Evolutionary conservation across 2,329 filamentous ascomycete genomes (phyloP).

Genomic region (Akanthomyces dipterigenus): DNA sequence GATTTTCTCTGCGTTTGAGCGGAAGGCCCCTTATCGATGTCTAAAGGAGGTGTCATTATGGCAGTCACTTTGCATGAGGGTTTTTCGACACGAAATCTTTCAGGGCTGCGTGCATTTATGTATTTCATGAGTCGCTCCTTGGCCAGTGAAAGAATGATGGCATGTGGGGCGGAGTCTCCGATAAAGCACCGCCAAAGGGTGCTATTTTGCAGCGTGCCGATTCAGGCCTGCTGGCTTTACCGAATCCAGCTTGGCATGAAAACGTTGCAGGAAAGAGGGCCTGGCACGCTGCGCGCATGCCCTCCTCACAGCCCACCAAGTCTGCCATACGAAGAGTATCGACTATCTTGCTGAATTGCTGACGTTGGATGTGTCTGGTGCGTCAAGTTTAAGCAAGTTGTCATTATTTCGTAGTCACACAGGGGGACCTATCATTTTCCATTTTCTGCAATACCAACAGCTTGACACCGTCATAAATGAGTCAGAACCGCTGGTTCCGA

Average conservation of each 20-base stretch:
- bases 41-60: constrained; percentile 39
- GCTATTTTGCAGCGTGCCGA: background rate
- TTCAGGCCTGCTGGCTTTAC: background rate
- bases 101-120: constrained; percentile 8
- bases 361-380: no score
- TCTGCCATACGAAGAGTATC: background rate
- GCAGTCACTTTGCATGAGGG: background rate
- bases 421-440: background rate
- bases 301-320: background rate
- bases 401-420: background rate
- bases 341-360: background rate
- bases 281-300: background rate
- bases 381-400: background rate
- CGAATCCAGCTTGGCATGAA: constrained; percentile 1
- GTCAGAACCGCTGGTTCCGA: constrained; percentile 5
- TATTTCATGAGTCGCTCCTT: background rate
- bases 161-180: constrained; percentile 7
- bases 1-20: constrained; percentile 25
- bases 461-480: background rate
- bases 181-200: constrained; percentile 1
- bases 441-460: background rate
- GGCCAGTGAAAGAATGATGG: constrained; percentile 7
- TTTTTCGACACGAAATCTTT: background rate
- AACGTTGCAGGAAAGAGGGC: background rate
- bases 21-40: constrained; percentile 37